Evolutionary conservation across 75 land plant species (phyloP).

Genomic region (Sequoiadendron giganteum): DNA sequence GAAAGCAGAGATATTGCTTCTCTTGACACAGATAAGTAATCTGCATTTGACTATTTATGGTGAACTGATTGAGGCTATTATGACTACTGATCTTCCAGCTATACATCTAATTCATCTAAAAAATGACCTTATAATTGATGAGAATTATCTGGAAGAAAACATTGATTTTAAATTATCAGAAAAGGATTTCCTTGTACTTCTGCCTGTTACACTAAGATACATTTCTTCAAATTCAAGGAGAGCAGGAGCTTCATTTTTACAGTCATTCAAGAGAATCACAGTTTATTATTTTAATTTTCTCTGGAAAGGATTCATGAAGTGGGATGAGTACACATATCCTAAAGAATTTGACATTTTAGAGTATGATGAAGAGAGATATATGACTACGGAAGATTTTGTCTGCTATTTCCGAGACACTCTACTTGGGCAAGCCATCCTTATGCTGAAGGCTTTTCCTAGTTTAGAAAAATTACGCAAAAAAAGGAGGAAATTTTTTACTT

Average conservation of each 20-base stretch:
- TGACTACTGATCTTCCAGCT: constrained; percentile 15
- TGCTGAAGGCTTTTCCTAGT: constrained; percentile 42
- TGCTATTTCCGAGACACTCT: constrained; percentile 23
- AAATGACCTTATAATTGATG: not conserved
- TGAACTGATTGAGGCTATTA: constrained; percentile 25
- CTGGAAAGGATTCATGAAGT: constrained; percentile 33
- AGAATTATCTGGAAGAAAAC: constrained; percentile 12
- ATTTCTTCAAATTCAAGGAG: constrained; percentile 21
- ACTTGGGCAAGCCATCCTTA: constrained; percentile 42
- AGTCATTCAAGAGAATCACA: constrained; percentile 17
- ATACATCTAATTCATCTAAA: not conserved
- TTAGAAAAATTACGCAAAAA: constrained; percentile 21
- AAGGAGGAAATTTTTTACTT: constrained; percentile 43
- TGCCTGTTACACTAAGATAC: constrained; percentile 61
- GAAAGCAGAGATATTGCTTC: constrained; percentile 51
- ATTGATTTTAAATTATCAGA: constrained; percentile 25
- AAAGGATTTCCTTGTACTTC: constrained; percentile 44
- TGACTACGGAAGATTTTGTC: constrained; percentile 21
- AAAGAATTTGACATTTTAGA: constrained; percentile 32
- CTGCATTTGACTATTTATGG: constrained; percentile 63
- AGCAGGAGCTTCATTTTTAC: constrained; percentile 17
- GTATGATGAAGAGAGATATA: constrained; percentile 16
- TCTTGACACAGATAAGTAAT: constrained; percentile 53
- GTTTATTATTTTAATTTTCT: constrained; percentile 39
- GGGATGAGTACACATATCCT: constrained; percentile 43